Conservation (phyloP, 345 rosid genomes). For the Citrus inodora region DNA sequence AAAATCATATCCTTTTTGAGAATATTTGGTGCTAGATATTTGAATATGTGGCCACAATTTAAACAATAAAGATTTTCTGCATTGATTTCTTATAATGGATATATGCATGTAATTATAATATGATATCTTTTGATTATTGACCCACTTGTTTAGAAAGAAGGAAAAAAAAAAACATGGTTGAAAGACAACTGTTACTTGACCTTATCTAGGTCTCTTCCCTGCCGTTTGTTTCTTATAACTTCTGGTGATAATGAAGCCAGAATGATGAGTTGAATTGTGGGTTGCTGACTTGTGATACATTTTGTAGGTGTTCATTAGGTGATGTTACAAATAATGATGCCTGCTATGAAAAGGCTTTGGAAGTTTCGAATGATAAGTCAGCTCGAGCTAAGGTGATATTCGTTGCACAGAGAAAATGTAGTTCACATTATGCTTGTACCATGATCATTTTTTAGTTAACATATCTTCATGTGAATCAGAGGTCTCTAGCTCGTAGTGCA, state of each 20-base stretch:
- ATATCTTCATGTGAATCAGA: constrained; percentile 31
- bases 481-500: constrained; percentile 89
- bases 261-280: neutral
- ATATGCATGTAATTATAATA: neutral
- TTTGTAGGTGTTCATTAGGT: constrained; percentile 85
- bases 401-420: constrained; percentile 2
- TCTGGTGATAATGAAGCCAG: neutral
- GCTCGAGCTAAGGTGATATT: constrained; percentile 82
- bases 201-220: neutral
- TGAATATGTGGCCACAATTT: neutral
- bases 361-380: constrained; percentile 79
- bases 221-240: neutral
- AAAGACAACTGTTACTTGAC: neutral
- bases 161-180: neutral
- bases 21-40: neutral
- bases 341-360: constrained; percentile 86
- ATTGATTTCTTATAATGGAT: neutral
- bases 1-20: neutral
- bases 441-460: constrained; percentile 9
- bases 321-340: constrained; percentile 74
- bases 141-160: neutral
- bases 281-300: constrained; percentile 6
- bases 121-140: too few relatives aligned
- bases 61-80: neutral
- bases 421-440: constrained; percentile 4